These are phyloP conservation scores for Stentor roeselii DNA, from an alignment of 73 alveolate species.

Conservation along the genomic window DNA sequence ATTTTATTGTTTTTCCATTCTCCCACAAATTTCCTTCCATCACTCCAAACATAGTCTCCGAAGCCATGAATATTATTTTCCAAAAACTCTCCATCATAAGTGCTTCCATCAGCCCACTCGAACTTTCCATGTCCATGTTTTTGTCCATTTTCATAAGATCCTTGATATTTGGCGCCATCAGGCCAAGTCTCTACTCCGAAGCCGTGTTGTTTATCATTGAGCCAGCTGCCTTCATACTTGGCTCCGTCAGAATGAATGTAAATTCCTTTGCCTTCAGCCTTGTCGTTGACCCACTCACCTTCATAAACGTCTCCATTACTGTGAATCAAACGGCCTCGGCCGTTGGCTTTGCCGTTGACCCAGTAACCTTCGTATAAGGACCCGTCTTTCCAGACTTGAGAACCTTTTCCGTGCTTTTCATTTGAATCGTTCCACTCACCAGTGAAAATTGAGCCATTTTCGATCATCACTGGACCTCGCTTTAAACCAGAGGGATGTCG, in stretches of 20 bases:
- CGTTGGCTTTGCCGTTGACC: neutral
- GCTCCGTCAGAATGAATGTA: conserved; percentile 24
- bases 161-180: conserved; percentile 31
- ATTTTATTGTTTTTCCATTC: conserved; percentile 52
- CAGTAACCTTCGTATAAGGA: conserved; percentile 1
- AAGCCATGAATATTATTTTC: conserved; percentile 58
- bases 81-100: conserved; percentile 52
- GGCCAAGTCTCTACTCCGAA: conserved; percentile 32
- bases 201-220: conserved; percentile 30
- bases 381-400: conserved; percentile 19
- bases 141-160: conserved; percentile 15
- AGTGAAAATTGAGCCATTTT: conserved; percentile 12
- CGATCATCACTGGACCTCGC: conserved; percentile 8
- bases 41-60: conserved; percentile 65
- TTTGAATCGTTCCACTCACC: neutral
- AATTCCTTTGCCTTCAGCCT: conserved; percentile 22
- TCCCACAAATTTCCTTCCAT: conserved; percentile 62
- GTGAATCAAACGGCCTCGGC: conserved; percentile 6
- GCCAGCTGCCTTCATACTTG: conserved; percentile 6
- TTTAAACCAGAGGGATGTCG: too few relatives aligned
- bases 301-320: conserved; percentile 21
- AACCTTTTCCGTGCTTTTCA: conserved; percentile 19
- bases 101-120: conserved; percentile 40
- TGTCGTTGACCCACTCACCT: conserved; percentile 14
- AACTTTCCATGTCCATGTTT: conserved; percentile 43